phyloP scores from a whole-genome alignment of 768 basidiomycete species.

The Lentinus tigrinus region DNA sequence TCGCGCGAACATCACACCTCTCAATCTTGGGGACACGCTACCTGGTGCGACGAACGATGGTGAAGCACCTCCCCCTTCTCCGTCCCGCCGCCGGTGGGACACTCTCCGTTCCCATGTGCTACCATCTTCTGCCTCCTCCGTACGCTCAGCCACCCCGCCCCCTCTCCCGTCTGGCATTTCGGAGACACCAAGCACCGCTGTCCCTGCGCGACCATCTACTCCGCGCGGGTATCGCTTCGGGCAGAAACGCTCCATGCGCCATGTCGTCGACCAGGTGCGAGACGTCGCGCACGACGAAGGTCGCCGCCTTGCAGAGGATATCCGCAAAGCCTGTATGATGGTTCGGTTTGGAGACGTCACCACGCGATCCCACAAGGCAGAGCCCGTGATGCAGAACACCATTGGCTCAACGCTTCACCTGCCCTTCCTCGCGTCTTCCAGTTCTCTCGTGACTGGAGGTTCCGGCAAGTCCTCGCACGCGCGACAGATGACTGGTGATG shows the following conservation, averaged over 20 bases:
- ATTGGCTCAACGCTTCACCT: conserved; percentile 36
- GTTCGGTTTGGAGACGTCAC: conserved; percentile 46
- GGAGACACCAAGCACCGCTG: background rate
- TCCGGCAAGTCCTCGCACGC: conserved; percentile 14
- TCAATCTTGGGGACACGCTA: conserved; percentile 15
- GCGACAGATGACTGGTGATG: conserved; percentile 32
- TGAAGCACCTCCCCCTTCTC: conserved; percentile 15
- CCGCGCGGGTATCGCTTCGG: conserved; percentile 25
- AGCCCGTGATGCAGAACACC: conserved; percentile 24
- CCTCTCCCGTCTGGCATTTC: conserved; percentile 6
- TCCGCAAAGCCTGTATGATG: conserved; percentile 54
- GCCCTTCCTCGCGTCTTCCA: conserved; percentile 26
- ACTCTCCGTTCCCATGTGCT: conserved; percentile 28
- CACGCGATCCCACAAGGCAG: conserved; percentile 24
- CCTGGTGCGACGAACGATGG: background rate
- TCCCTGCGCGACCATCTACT: conserved; percentile 22
- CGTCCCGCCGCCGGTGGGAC: conserved; percentile 27
- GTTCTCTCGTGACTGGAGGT: conserved; percentile 13
- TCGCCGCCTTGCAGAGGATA: conserved; percentile 52
- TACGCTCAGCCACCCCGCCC: conserved; percentile 2
- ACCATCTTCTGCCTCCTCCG: conserved; percentile 9
- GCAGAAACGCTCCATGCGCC: conserved; percentile 29
- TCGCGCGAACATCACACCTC: conserved; percentile 9
- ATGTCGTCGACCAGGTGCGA: conserved; percentile 64
- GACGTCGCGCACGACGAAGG: conserved; percentile 49